phyloP scores from a whole-genome alignment of 345 rosid genomes.

The Euphorbia peplus region DNA sequence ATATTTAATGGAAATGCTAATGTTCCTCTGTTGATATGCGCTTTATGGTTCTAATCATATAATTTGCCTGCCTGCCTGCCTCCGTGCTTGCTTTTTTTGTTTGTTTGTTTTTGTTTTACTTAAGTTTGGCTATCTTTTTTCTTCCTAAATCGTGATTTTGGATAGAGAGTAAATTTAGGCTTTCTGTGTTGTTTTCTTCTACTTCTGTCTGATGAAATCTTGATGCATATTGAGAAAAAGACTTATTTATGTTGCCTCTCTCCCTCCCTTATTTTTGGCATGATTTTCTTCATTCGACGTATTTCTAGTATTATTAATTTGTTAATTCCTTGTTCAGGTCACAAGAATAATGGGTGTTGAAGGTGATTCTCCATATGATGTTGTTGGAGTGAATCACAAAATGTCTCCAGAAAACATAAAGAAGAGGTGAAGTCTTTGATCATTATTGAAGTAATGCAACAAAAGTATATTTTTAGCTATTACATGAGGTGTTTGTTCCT shows the following conservation, averaged over 20 bases:
- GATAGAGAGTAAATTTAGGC: background rate
- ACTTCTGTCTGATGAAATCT: background rate
- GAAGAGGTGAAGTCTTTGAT: slow-evolving; percentile 58
- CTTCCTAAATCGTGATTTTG: background rate
- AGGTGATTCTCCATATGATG: slow-evolving; percentile 64
- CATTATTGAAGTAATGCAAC: background rate
- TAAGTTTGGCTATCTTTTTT: background rate
- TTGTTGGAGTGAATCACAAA: slow-evolving; percentile 69
- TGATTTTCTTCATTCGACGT: background rate
- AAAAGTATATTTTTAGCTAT: background rate
- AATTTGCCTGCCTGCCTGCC: background rate
- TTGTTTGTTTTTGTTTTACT: background rate
- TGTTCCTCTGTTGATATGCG: background rate
- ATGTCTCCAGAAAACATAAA: slow-evolving; percentile 73
- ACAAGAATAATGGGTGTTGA: slow-evolving; percentile 81
- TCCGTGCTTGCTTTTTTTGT: too few relatives aligned
- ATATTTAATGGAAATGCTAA: background rate
- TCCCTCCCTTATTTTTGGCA: background rate
- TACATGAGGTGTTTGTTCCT: background rate
- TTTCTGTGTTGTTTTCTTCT: background rate
- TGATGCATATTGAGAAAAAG: background rate
- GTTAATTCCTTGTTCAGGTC: slow-evolving; percentile 44
- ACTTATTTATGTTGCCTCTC: background rate
- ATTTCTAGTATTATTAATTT: background rate
- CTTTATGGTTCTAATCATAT: background rate